These are phyloP conservation scores for Aspergillus bertholletiae DNA, from an alignment of 495 filamentous ascomycete species.

Conservation along the genomic window DNA sequence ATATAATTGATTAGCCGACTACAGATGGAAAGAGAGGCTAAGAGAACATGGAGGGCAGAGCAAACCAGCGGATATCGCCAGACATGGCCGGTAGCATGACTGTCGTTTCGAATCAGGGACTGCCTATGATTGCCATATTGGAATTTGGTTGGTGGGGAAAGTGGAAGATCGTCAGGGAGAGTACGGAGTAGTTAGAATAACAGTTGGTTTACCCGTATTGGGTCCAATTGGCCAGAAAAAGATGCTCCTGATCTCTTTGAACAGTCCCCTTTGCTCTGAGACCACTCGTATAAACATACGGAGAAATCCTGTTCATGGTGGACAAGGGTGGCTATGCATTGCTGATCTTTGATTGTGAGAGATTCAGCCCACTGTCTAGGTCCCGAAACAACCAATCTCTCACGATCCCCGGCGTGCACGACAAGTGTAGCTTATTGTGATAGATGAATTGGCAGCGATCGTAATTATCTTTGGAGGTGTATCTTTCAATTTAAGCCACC, in stretches of 20 bases:
- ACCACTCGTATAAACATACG: too few relatives aligned
- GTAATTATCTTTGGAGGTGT: background rate
- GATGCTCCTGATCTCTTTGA: too few relatives aligned
- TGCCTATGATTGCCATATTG: background rate
- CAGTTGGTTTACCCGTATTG: background rate
- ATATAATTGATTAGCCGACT: too few relatives aligned
- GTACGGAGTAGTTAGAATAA: background rate
- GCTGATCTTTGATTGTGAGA: background rate
- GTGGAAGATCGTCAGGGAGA: slow-evolving; percentile 1
- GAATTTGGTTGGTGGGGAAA: slow-evolving; percentile 3
- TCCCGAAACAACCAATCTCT: background rate
- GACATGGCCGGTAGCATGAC: background rate
- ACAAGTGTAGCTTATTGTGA: background rate
- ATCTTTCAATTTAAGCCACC: background rate
- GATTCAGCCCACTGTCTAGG: background rate
- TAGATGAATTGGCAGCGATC: background rate
- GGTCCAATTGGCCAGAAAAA: too few relatives aligned
- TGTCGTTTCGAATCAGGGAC: background rate
- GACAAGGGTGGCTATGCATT: background rate
- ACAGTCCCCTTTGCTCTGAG: background rate
- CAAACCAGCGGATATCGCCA: background rate
- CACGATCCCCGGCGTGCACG: background rate
- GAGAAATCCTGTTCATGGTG: background rate
- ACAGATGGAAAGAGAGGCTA: background rate
- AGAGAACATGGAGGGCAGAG: background rate